Percentiles rank a stretch among this genome's conserved stretches.
phyloP scores from a whole-genome alignment of 805 yeast species.

The Candida michaelii region DNA sequence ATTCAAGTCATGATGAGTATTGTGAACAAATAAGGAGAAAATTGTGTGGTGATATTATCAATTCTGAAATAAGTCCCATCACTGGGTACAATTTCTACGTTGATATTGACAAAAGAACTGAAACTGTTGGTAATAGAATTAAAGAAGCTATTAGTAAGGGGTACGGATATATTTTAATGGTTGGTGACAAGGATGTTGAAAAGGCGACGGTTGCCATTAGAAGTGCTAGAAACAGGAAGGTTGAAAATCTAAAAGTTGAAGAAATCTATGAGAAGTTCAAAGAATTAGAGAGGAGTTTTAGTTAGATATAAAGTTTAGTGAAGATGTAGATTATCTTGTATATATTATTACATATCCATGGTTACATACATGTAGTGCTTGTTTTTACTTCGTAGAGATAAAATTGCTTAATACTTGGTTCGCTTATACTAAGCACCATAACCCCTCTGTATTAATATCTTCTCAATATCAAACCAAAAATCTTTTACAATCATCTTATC shows the following conservation, averaged over 20 bases:
- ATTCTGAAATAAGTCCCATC: slow-evolving; percentile 49
- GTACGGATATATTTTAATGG: slow-evolving; percentile 74
- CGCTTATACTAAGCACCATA: slow-evolving; percentile 26
- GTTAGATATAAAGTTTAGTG: background rate
- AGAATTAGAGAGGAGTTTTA: slow-evolving; percentile 51
- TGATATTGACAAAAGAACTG: slow-evolving; percentile 72
- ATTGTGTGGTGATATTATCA: slow-evolving; percentile 46
- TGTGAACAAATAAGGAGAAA: slow-evolving; percentile 49
- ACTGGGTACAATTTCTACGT: slow-evolving; percentile 63
- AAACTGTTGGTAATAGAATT: slow-evolving; percentile 77
- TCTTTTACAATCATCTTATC: slow-evolving; percentile 84
- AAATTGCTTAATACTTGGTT: too few species aligned
- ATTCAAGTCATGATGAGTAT: slow-evolving; percentile 55
- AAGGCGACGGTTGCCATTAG: slow-evolving; percentile 63
- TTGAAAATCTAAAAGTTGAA: slow-evolving; percentile 44
- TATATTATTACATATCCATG: slow-evolving; percentile 5
- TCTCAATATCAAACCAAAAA: slow-evolving; percentile 84
- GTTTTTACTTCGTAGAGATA: too few species aligned
- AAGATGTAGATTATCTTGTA: slow-evolving; percentile 1
- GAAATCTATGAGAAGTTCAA: slow-evolving; percentile 56
- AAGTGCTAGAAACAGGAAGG: slow-evolving; percentile 48
- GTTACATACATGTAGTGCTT: too few species aligned
- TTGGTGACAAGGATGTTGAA: slow-evolving; percentile 83
- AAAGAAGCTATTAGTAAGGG: slow-evolving; percentile 75
- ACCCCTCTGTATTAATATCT: slow-evolving; percentile 67